Evolutionary conservation across 1,284 basidiomycete species (phyloP).

Genomic region (Rhizopogon hawkerae): DNA sequence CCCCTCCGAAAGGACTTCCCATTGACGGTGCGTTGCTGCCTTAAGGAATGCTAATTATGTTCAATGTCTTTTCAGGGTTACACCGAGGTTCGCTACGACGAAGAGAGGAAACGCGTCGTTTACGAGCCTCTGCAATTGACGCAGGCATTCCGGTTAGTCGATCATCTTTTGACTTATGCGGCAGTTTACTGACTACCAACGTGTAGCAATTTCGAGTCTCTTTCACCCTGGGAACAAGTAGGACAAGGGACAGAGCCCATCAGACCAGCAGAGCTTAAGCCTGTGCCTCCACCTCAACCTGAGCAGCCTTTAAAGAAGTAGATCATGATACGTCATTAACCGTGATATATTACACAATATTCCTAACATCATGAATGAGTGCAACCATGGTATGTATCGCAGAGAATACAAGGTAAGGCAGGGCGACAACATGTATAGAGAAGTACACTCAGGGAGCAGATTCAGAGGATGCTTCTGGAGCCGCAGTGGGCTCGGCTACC

Average conservation of each 20-base stretch:
- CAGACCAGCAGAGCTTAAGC: slow-evolving; percentile 65
- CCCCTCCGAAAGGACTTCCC: slow-evolving; percentile 98
- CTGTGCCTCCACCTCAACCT: slow-evolving; percentile 56
- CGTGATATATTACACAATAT: background rate
- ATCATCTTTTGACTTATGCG: slow-evolving; percentile 1
- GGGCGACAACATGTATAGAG: background rate
- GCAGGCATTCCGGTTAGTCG: slow-evolving; percentile 86
- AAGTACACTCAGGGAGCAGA: slow-evolving; percentile 5
- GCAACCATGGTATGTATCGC: background rate
- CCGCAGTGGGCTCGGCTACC: slow-evolving; percentile 1
- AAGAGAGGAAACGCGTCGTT: slow-evolving; percentile 97
- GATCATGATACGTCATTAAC: slow-evolving; percentile 11
- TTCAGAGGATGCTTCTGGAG: slow-evolving; percentile 9
- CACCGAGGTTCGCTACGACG: slow-evolving; percentile 95
- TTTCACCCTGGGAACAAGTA: slow-evolving; percentile 96
- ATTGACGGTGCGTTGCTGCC: slow-evolving; percentile 57
- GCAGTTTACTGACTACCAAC: slow-evolving; percentile 7
- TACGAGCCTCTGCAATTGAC: slow-evolving; percentile 97
- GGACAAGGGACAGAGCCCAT: slow-evolving; percentile 74
- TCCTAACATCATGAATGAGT: background rate
- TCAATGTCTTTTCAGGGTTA: slow-evolving; percentile 60
- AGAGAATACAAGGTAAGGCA: background rate
- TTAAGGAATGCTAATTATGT: background rate
- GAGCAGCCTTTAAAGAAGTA: slow-evolving; percentile 61
- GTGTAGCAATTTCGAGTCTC: slow-evolving; percentile 83